These are phyloP conservation scores for Boletus sensibilis DNA, from an alignment of 768 basidiomycete species.

Conservation along the genomic window DNA sequence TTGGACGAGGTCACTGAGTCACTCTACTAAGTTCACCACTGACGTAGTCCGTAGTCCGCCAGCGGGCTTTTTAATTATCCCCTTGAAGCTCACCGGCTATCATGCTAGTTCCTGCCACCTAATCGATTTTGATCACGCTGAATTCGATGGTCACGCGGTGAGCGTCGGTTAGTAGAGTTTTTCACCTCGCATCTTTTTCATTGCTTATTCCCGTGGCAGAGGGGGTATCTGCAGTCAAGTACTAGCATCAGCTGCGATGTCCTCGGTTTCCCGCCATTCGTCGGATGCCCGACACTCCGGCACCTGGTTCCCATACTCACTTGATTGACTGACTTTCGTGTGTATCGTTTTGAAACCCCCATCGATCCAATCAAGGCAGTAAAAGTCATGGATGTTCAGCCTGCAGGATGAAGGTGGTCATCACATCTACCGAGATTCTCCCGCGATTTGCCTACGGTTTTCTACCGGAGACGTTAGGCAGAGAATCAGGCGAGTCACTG, in stretches of 20 bases:
- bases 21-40: neutral
- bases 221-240: neutral
- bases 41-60: too few species aligned
- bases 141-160: neutral
- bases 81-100: neutral
- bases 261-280: neutral
- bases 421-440: neutral
- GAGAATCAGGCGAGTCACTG: neutral
- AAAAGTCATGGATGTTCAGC: neutral
- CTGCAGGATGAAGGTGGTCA: neutral
- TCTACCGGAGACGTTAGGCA: neutral
- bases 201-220: neutral
- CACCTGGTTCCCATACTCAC: neutral
- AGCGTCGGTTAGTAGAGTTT: neutral
- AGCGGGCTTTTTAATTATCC: neutral
- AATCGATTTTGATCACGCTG: too few species aligned
- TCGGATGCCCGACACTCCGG: constrained; percentile 1
- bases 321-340: neutral
- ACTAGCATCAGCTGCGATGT: neutral
- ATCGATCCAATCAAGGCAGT: neutral
- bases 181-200: neutral
- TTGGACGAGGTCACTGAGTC: neutral
- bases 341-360: neutral
- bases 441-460: neutral
- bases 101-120: too few species aligned